Base-by-base conservation (phyloP, 2,329 filamentous ascomycete species). In the Tolypocladium inflatum region DNA sequence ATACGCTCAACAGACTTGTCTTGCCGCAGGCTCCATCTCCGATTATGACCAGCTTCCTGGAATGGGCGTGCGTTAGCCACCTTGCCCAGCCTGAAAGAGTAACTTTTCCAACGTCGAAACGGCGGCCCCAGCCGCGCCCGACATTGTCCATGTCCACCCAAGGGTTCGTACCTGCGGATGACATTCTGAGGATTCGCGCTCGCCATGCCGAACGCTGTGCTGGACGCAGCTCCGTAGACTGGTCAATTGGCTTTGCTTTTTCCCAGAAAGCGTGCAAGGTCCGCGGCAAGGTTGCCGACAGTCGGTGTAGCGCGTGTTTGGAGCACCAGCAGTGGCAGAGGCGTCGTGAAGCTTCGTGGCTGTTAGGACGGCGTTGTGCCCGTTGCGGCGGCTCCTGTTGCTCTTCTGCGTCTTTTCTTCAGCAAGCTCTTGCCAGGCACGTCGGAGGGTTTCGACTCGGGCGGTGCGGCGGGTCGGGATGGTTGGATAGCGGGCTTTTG, bases 11-110 rank as follows among this genome's bases (percentile, higher is more conserved):
- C 68, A 99, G 78, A 85, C 91, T 96, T 56, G 94, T 99, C 80
- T 99, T 99, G 68, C 94, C 94, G 76, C 94, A 99, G 66, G 94
- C 94, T 79, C 94, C 94, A 70, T 97, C 92, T 61, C 92, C 92
- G 68, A 97, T 96, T 66, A 97, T 97, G 68, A 97, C 92, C 70
- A 97, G 81, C 78, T 97, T 97, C 80, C 92, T 96, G 71, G 21
- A 33, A 7, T 26, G n/a, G 33, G 21, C 19, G 13, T 8, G 19
- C 38, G 35, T 55, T 21, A 38, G 50, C 48, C 19, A 35, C 30
- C 2, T 35, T 13, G 30, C 48, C 15, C 48, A 13, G 30, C 9
- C 9, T 9, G 6, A 10, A 8, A 51, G 30, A n/a, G 10, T 50
- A 35, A 9, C 48, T 6, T 33, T 51, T 21, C n/a, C 30, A 23